Conservation (phyloP, 2,329 filamentous ascomycete species). For the Colletotrichum sidae region DNA sequence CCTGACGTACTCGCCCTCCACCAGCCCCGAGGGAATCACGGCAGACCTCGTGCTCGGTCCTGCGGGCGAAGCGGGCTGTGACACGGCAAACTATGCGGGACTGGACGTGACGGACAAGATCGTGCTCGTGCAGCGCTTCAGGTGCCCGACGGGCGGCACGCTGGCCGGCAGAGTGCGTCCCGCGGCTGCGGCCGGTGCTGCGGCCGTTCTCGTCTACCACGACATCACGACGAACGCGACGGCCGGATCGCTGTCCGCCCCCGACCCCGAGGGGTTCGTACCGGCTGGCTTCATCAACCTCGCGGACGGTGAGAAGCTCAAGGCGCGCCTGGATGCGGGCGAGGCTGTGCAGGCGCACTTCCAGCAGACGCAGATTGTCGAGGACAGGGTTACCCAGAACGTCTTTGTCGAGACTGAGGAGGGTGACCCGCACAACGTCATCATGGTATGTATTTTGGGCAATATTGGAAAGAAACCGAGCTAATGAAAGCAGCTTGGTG, state of each 20-base stretch:
- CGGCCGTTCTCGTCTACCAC: constrained; percentile 48
- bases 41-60: constrained; percentile 44
- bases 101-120: constrained; percentile 46
- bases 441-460: constrained; percentile 42
- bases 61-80: constrained; percentile 43
- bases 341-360: constrained; percentile 51
- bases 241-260: constrained; percentile 44
- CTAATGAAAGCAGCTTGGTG: constrained; percentile 47
- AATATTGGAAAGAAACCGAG: background rate
- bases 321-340: constrained; percentile 51
- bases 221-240: constrained; percentile 45
- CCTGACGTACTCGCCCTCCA: constrained; percentile 61
- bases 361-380: constrained; percentile 50
- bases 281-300: constrained; percentile 47
- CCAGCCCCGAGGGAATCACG: constrained; percentile 55
- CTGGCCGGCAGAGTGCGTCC: constrained; percentile 47
- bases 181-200: constrained; percentile 45
- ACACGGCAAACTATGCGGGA: constrained; percentile 42
- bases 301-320: constrained; percentile 54
- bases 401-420: constrained; percentile 58
- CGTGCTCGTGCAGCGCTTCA: constrained; percentile 48
- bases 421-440: constrained; percentile 56
- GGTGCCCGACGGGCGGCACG: constrained; percentile 46
- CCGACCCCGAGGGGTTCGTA: constrained; percentile 44
- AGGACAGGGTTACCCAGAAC: constrained; percentile 56